Conservation (phyloP, 495 filamentous ascomycete species). For the Podospora pseudocomata region DNA sequence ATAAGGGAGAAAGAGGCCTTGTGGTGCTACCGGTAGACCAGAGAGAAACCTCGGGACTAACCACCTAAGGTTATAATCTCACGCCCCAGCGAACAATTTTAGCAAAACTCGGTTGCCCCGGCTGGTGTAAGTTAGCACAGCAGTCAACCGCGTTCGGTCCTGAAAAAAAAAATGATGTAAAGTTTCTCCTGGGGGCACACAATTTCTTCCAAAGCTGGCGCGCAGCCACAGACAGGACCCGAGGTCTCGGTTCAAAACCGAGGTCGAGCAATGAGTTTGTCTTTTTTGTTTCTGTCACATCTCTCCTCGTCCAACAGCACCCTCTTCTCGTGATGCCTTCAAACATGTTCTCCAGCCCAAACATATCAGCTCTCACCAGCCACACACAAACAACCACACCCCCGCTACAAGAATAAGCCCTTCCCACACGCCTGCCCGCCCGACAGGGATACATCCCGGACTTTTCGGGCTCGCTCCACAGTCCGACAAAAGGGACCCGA, state of each 20-base stretch:
- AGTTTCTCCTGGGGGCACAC: neutral
- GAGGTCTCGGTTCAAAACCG: neutral
- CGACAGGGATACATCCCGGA: neutral
- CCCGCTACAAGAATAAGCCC: neutral
- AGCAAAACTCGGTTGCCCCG: too few relatives aligned
- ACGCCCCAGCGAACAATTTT: too few relatives aligned
- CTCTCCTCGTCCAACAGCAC: neutral
- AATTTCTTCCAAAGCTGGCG: neutral
- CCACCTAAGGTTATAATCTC: too few relatives aligned
- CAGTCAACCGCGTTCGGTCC: neutral
- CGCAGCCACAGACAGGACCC: neutral
- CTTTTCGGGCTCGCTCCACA: neutral
- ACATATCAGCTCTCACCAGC: neutral
- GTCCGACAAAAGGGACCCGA: constrained; percentile 3
- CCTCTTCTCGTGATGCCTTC: neutral
- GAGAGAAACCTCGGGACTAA: too few relatives aligned
- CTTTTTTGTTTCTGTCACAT: neutral
- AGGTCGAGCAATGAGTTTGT: neutral
- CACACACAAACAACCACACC: neutral
- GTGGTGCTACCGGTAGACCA: too few relatives aligned
- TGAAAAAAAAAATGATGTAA: neutral
- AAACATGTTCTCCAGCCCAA: neutral
- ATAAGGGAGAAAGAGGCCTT: too few relatives aligned
- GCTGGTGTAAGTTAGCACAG: neutral
- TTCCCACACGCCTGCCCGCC: neutral